phyloP scores from a whole-genome alignment of 306 rosid genomes.

The Neltuma alba region DNA sequence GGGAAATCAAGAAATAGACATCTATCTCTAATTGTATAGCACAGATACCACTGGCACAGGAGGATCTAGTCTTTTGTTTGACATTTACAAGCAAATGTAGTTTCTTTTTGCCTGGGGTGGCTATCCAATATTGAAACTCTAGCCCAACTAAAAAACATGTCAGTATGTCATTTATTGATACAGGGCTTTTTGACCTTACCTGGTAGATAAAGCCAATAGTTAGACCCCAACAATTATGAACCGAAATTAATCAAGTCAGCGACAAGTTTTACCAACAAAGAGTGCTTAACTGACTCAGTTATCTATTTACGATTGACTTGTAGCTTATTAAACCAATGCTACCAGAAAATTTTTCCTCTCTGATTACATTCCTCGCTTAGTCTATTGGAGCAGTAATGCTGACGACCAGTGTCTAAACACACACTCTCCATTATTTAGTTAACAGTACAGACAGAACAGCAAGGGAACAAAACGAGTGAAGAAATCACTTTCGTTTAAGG shows the following conservation, averaged over 20 bases:
- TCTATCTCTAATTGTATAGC: slow-evolving; percentile 33
- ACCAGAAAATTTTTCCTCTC: not conserved
- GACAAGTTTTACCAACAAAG: not conserved
- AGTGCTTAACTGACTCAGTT: not conserved
- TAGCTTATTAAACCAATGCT: not conserved
- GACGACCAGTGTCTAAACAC: not conserved
- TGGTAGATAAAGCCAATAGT: not conserved
- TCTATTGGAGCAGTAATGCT: not conserved
- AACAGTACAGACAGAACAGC: not conserved
- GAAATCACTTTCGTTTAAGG: not conserved
- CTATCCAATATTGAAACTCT: slow-evolving; percentile 9
- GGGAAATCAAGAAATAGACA: slow-evolving; percentile 20
- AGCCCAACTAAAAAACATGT: not conserved
- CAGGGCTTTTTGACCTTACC: not conserved
- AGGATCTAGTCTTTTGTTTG: slow-evolving; percentile 28
- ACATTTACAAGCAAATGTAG: slow-evolving; percentile 24
- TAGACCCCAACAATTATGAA: not conserved
- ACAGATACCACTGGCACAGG: slow-evolving; percentile 22
- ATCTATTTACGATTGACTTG: not conserved
- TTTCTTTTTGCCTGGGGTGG: slow-evolving; percentile 12
- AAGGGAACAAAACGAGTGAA: not conserved
- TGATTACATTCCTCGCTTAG: not conserved
- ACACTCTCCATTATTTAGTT: not conserved
- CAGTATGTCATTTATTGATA: not conserved
- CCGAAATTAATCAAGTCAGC: not conserved